A percentile compares a stretch with the other conserved stretches of the same genome.
Evolutionary conservation across 306 rosid species (phyloP).

Genomic region (Lotus japonicus): DNA sequence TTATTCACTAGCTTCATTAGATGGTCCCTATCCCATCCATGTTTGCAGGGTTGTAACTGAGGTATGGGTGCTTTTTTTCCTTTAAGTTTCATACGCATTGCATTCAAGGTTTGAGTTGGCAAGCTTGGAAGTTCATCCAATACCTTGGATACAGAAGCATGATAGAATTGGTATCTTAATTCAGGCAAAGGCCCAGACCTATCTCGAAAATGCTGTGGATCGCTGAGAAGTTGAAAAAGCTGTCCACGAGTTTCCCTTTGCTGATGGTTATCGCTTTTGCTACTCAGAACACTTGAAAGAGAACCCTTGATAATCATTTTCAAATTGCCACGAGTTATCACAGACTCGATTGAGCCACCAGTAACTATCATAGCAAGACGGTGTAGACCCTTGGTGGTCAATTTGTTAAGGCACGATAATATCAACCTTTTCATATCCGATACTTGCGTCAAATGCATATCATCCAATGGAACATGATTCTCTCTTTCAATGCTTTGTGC

Average conservation of each 20-base stretch:
- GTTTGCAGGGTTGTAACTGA: slow-evolving; percentile 39
- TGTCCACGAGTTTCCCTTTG: slow-evolving; percentile 29
- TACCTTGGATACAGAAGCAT: slow-evolving; percentile 31
- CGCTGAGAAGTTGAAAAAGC: slow-evolving; percentile 42
- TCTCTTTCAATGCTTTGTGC: slow-evolving; percentile 24
- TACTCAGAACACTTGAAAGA: slow-evolving; percentile 34
- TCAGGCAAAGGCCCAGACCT: slow-evolving; percentile 23
- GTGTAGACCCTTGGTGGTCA: slow-evolving; percentile 65
- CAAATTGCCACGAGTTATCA: slow-evolving; percentile 59
- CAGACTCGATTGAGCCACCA: slow-evolving; percentile 36
- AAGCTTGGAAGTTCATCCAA: slow-evolving; percentile 39
- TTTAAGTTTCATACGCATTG: slow-evolving; percentile 65
- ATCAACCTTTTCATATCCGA: slow-evolving; percentile 25
- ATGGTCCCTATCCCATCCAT: slow-evolving; percentile 37
- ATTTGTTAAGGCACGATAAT: slow-evolving; percentile 44
- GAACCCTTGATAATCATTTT: slow-evolving; percentile 41
- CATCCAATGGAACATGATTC: slow-evolving; percentile 28
- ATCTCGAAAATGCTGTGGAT: slow-evolving; percentile 43
- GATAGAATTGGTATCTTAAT: slow-evolving; percentile 25
- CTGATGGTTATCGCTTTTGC: slow-evolving; percentile 10
- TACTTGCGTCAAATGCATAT: slow-evolving; percentile 13
- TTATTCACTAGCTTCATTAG: slow-evolving; percentile 37
- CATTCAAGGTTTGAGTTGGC: slow-evolving; percentile 45
- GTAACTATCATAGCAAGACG: slow-evolving; percentile 44
- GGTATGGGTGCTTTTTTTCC: slow-evolving; percentile 32